Evolutionary conservation across 768 basidiomycete genomes (phyloP), one percentile per base, ranked within the genome.

Genomic region (Tephrocybe sp.): DNA sequence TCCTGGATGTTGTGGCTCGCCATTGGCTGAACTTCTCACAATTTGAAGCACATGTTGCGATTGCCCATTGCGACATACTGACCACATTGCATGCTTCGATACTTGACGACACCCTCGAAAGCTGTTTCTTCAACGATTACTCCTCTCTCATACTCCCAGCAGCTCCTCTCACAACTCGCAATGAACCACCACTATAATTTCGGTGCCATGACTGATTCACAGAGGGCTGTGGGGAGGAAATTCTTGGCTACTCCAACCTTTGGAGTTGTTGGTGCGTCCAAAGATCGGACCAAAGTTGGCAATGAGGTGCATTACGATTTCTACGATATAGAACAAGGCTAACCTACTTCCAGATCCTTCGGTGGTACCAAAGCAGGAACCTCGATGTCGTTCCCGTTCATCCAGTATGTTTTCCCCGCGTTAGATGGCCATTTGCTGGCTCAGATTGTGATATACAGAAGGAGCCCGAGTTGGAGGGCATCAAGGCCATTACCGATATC

Each of bases 261-360:
- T 50, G 92, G 90, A 26, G 90, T 93, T 23, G 81, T 90, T 12
- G 91, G 92, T 20, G 90, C 90, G 3, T 92, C 88, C 38, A 91
- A 84, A 55, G 86, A 93, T 67, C 76, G 80, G 60, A 73, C 72
- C 50, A 93, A 93, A 71, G 90, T 74, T 63, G 91, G 92, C 25
- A 90, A 88, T 48, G 88, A 83, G 76, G 90, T 75, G 50, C 28
- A 67, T 38, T 26, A 24, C 24, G 26, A n/a, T 20, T 25, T 48
- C 20, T 1, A 15, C 11, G 30, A 26, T 21, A 15, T 44, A 41
- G n/a, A 55, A 34, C 25, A 43, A 8, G 47, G 45, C 48, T 34
- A 20, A 36, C 17, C 10, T n/a, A 26, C 36, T 4, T 23, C 14
- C 37, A 90, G 89, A 81, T 92, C 38, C 70, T 91, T 43, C 79